Evolutionary conservation across 129 eudicot species (phyloP).

Genomic region (Cynara cardunculus): DNA sequence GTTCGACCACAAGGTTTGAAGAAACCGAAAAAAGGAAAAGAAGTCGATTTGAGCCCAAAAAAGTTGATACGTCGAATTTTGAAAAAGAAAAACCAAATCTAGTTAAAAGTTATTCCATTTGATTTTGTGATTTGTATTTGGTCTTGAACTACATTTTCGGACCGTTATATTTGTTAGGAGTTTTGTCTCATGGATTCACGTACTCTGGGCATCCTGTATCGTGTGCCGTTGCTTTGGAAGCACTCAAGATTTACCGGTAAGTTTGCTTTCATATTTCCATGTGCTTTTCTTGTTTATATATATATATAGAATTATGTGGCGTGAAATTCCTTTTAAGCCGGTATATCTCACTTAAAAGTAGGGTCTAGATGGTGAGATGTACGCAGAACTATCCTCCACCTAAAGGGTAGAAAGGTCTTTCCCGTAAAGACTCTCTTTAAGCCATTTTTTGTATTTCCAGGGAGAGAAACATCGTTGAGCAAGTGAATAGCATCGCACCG

Average conservation of each 20-base stretch:
- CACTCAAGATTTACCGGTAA: conserved; percentile 86
- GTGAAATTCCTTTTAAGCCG: not conserved
- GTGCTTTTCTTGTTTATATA: not conserved
- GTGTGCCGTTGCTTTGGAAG: conserved; percentile 92
- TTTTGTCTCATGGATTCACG: conserved; percentile 85
- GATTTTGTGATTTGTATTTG: conserved; percentile 6
- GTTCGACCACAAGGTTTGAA: not conserved
- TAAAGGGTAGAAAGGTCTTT: not conserved
- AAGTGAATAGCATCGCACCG: conserved; percentile 46
- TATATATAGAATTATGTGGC: not conserved
- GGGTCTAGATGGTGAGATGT: not conserved
- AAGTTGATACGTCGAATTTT: not conserved
- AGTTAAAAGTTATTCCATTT: not conserved
- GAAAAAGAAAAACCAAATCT: not conserved
- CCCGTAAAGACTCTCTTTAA: not conserved
- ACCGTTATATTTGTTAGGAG: conserved; percentile 34
- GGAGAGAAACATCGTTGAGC: conserved; percentile 56
- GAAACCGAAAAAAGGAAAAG: not conserved
- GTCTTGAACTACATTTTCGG: not conserved
- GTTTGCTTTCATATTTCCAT: not conserved
- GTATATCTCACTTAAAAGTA: not conserved
- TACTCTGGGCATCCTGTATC: conserved; percentile 96
- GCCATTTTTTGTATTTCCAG: conserved; percentile 24
- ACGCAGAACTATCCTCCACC: not conserved
- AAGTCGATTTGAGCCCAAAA: not conserved